phyloP scores from a whole-genome alignment of 306 rosid genomes.

The Begonia fuchsioides region DNA sequence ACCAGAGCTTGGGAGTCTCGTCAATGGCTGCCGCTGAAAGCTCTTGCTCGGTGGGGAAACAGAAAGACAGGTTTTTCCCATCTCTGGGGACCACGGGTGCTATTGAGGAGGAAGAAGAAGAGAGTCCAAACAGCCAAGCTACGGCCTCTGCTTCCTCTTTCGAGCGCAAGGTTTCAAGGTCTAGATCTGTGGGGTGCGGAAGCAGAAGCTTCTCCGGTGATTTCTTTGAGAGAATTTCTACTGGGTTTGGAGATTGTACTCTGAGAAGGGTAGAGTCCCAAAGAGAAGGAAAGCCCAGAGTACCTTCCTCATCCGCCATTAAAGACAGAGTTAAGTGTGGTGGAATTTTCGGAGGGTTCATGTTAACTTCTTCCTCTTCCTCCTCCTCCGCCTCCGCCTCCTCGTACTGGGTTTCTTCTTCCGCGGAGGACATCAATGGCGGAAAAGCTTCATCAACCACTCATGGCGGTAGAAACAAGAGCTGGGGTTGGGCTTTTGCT shows the following conservation, averaged over 20 bases:
- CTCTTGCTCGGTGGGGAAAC: neutral
- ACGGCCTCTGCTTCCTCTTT: slow-evolving; percentile 37
- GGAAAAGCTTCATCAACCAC: neutral
- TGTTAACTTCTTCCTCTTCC: slow-evolving; percentile 58
- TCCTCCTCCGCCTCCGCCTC: slow-evolving; percentile 41
- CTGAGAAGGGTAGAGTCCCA: slow-evolving; percentile 81
- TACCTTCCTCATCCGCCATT: slow-evolving; percentile 17
- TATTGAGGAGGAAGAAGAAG: slow-evolving; percentile 29
- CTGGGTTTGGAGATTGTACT: slow-evolving; percentile 95
- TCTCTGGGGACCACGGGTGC: slow-evolving; percentile 3
- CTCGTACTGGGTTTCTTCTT: slow-evolving; percentile 56
- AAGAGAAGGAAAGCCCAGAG: slow-evolving; percentile 51
- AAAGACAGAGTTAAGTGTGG: slow-evolving; percentile 73
- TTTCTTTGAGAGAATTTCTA: slow-evolving; percentile 86
- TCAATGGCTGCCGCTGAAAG: no score
- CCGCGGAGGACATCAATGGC: slow-evolving; percentile 24
- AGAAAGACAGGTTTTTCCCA: neutral
- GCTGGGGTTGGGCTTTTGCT: neutral
- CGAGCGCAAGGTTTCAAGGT: slow-evolving; percentile 83
- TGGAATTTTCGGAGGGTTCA: slow-evolving; percentile 78
- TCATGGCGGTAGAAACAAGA: neutral
- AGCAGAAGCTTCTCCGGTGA: slow-evolving; percentile 94
- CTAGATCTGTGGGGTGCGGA: slow-evolving; percentile 96
- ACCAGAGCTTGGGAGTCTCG: slow-evolving; percentile 3
- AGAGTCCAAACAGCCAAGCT: slow-evolving; percentile 25